Base-by-base conservation (phyloP, 2,329 filamentous ascomycete species). In the Exophiala mesophila region DNA sequence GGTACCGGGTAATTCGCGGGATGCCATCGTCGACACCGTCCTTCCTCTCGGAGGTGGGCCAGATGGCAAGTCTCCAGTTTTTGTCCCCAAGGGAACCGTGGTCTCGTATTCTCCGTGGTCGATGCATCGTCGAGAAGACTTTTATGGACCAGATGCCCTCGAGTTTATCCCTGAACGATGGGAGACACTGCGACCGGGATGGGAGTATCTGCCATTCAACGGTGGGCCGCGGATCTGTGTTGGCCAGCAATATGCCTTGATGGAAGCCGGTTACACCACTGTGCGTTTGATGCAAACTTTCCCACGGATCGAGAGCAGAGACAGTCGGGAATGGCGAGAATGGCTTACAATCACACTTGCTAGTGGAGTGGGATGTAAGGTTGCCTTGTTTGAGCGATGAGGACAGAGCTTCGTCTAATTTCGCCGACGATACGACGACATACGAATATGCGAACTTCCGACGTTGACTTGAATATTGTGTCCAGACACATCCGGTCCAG, bases 291-390 rank as follows among this genome's bases (percentile, higher is more conserved):
- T 89, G 56, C 86, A 90, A 69, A 70, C 74, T 15, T 92, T 84
- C 58, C 77, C 80, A 37, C 64, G 72, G 9, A 69, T 88, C 6
- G 76, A 80, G 56, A 60, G 50, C 39, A 42, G 52, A 7, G 54
- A 56, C 33, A 30, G 43, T 6, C 31, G 45, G 23, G 46, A 49
- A 35, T 55, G 53, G 53, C 39, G 49, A 85, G 83, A 57, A 87
- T 94, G 41, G 70, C 77, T n/a, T 92, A 90, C 73, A 86, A 71
- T 52, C 88, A 87, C 69, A 80, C 83, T 0, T 83, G 86, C 46
- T 92, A 94, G 70, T 84, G 83, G 0, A 85, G 87, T 8, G 73
- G 82, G 38, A 88, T 88, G 43, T 36, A 50, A 50, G 34, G 50
- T 53, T 5, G 47, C 50, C 3, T 35, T 53, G 13, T 53, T 45